These are phyloP conservation scores for Begonia masoniana DNA, from an alignment of 306 rosid species.

Conservation along the genomic window DNA sequence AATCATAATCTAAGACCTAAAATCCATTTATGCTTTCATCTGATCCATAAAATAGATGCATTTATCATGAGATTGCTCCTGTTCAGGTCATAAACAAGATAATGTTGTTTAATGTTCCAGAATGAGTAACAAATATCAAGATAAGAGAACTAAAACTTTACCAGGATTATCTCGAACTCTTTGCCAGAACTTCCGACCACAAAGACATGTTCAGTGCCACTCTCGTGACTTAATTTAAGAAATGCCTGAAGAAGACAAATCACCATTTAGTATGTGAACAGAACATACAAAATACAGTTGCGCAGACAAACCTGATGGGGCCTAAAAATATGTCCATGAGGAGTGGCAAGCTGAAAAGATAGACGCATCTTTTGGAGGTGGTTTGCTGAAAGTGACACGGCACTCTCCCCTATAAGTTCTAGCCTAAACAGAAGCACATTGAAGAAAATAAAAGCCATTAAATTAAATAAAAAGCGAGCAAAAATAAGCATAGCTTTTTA, in stretches of 20 bases:
- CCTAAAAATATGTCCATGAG: slow-evolving; percentile 54
- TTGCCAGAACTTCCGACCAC: slow-evolving; percentile 68
- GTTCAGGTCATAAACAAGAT: too few relatives aligned
- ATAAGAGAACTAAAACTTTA: slow-evolving; percentile 34
- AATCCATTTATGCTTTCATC: too few relatives aligned
- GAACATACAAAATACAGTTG: slow-evolving; percentile 12
- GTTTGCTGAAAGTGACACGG: slow-evolving; percentile 66
- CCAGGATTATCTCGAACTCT: slow-evolving; percentile 70
- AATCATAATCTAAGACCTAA: too few relatives aligned
- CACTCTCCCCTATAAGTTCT: slow-evolving; percentile 60
- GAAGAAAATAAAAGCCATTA: slow-evolving; percentile 9
- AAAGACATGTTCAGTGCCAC: slow-evolving; percentile 75
- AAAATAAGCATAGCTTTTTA: slow-evolving; percentile 6
- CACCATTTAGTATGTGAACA: too few relatives aligned
- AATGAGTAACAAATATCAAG: background rate
- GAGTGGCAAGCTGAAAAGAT: slow-evolving; percentile 69
- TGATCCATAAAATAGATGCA: too few relatives aligned
- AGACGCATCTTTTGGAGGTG: slow-evolving; percentile 85
- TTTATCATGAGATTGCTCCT: too few relatives aligned
- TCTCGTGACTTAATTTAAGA: slow-evolving; percentile 77
- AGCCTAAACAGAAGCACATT: slow-evolving; percentile 39
- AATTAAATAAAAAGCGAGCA: background rate
- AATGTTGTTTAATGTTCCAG: background rate
- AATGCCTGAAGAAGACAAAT: slow-evolving; percentile 50
- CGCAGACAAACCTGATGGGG: slow-evolving; percentile 79